Percentiles rank a stretch among this genome's conserved stretches.
Evolutionary conservation across 495 filamentous ascomycete species (phyloP).

Genomic region (Astrothelium subdiscretum): DNA sequence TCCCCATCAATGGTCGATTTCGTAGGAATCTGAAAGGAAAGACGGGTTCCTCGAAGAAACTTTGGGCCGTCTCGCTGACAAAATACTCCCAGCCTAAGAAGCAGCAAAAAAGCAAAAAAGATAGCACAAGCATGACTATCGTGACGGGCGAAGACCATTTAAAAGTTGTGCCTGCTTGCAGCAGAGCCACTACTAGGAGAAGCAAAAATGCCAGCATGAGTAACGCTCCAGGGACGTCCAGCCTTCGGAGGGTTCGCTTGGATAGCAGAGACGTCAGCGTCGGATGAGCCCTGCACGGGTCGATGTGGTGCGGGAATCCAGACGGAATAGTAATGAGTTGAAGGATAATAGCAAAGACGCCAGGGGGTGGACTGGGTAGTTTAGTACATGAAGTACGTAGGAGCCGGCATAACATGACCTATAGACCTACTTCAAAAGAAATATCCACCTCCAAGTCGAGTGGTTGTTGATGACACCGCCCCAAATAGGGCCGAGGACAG

Average conservation of each 20-base stretch:
- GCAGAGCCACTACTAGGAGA: neutral
- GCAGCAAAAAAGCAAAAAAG: neutral
- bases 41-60: neutral
- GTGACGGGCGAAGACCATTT: neutral
- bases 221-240: neutral
- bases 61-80: neutral
- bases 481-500: constrained; percentile 19
- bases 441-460: constrained; percentile 27
- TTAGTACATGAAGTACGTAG: neutral
- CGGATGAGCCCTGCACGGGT: neutral
- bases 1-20: neutral
- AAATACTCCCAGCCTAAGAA: neutral
- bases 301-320: neutral
- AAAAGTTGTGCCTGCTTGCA: neutral
- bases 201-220: neutral
- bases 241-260: neutral
- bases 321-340: neutral
- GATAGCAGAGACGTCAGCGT: neutral
- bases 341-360: neutral
- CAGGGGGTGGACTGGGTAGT: neutral
- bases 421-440: constrained; percentile 20
- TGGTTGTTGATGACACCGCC: constrained; percentile 21
- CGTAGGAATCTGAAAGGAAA: neutral
- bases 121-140: neutral
- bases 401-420: neutral